Conservation (phyloP, 2,329 filamentous ascomycete genomes). For the Gyromitra esculenta region DNA sequence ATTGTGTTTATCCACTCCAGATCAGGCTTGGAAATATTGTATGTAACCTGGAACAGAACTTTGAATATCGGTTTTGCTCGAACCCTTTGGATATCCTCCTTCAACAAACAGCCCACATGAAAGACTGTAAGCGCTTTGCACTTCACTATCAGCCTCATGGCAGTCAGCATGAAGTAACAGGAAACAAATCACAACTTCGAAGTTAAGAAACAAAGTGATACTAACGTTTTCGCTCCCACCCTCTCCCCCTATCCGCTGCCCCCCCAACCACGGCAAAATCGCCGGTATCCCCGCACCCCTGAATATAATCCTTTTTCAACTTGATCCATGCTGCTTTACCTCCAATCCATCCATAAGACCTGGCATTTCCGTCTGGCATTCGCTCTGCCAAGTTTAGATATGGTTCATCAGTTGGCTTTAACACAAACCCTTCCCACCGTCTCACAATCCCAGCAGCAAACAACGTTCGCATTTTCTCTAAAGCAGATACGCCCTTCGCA, state of each 20-base stretch:
- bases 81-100: slow-evolving; percentile 64
- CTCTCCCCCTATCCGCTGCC: slow-evolving; percentile 59
- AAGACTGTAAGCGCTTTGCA: slow-evolving; percentile 63
- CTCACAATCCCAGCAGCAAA: slow-evolving; percentile 75
- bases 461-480: slow-evolving; percentile 68
- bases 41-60: slow-evolving; percentile 58
- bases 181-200: not conserved
- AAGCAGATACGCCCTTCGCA: slow-evolving; percentile 63
- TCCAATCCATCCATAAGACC: slow-evolving; percentile 38
- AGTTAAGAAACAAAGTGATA: not conserved
- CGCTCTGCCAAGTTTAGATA: slow-evolving; percentile 71
- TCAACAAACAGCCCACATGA: slow-evolving; percentile 78
- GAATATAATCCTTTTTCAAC: slow-evolving; percentile 86
- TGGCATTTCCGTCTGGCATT: slow-evolving; percentile 54
- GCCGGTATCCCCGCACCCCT: slow-evolving; percentile 79
- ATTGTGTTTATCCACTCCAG: slow-evolving; percentile 62
- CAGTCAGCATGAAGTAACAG: not conserved
- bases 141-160: slow-evolving; percentile 17
- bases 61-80: slow-evolving; percentile 59
- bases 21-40: slow-evolving; percentile 63
- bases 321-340: slow-evolving; percentile 71
- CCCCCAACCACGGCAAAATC: slow-evolving; percentile 84
- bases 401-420: slow-evolving; percentile 79
- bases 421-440: slow-evolving; percentile 78
- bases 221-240: slow-evolving; percentile 47